Percentiles rank a stretch among this genome's conserved stretches.
These are phyloP conservation scores for Hibiscus mutabilis DNA, from an alignment of 345 rosid genomes.

Conservation along the genomic window DNA sequence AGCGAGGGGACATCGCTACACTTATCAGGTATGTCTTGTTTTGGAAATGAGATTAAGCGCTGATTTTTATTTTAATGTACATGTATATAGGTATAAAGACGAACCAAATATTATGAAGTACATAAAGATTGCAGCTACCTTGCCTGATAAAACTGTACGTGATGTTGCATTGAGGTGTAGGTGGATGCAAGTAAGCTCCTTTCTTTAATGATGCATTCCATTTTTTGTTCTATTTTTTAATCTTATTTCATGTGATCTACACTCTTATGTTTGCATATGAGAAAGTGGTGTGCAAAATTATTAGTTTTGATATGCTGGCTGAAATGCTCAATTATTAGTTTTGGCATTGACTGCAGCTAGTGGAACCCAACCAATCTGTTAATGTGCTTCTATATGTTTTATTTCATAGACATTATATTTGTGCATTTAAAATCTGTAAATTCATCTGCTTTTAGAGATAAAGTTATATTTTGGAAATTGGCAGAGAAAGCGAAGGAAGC, in stretches of 20 bases:
- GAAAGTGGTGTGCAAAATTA: background rate
- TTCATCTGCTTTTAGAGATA: slow-evolving; percentile 4
- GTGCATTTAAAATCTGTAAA: background rate
- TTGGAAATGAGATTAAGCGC: slow-evolving; percentile 1
- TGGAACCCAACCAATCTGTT: background rate
- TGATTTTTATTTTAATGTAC: slow-evolving; percentile 2
- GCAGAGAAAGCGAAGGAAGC: slow-evolving; percentile 89
- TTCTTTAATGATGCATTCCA: slow-evolving; percentile 12
- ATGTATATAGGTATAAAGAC: slow-evolving; percentile 44
- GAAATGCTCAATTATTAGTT: background rate
- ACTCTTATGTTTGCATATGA: background rate
- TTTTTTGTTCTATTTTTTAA: background rate
- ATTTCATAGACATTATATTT: background rate
- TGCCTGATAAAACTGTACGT: slow-evolving; percentile 81
- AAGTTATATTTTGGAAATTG: slow-evolving; percentile 17
- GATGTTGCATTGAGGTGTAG: slow-evolving; percentile 98
- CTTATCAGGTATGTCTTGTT: slow-evolving; percentile 1
- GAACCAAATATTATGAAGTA: slow-evolving; percentile 80
- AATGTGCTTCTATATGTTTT: background rate
- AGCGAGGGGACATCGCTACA: no score
- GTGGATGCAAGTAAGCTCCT: slow-evolving; percentile 74
- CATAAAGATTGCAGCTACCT: slow-evolving; percentile 71
- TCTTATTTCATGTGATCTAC: background rate
- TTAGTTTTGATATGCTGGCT: background rate
- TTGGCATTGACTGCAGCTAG: background rate